Evolutionary conservation across 192 early-diverging fungal species (phyloP).

Genomic region (Coemansia erecta): DNA sequence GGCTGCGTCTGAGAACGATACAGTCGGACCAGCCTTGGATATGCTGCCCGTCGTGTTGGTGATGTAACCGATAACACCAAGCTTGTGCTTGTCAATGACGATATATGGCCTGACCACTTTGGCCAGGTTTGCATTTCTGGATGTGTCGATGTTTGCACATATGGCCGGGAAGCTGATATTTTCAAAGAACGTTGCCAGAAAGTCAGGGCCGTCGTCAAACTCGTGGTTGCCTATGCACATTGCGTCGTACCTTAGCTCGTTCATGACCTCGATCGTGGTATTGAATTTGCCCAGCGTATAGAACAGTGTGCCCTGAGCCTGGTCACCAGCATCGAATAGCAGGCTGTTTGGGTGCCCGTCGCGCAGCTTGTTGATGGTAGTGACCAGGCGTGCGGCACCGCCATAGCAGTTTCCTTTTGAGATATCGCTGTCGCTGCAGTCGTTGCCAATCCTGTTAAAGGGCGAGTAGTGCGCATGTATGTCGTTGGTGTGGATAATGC

Average conservation of each 20-base stretch:
- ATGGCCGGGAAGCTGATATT: slow-evolving; percentile 64
- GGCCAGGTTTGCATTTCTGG: slow-evolving; percentile 40
- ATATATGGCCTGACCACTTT: slow-evolving; percentile 65
- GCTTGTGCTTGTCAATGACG: slow-evolving; percentile 61
- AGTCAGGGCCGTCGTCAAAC: slow-evolving; percentile 65
- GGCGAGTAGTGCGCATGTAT: slow-evolving; percentile 52
- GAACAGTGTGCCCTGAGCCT: slow-evolving; percentile 64
- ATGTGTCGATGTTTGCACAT: slow-evolving; percentile 67
- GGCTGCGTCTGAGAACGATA: slow-evolving; percentile 61
- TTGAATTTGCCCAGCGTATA: slow-evolving; percentile 59
- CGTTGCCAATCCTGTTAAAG: slow-evolving; percentile 54
- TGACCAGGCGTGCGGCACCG: slow-evolving; percentile 64
- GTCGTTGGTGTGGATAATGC: slow-evolving; percentile 57
- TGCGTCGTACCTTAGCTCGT: slow-evolving; percentile 64
- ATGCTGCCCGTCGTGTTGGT: slow-evolving; percentile 60
- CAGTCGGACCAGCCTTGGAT: slow-evolving; percentile 51
- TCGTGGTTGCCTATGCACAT: slow-evolving; percentile 67
- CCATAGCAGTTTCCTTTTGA: slow-evolving; percentile 50
- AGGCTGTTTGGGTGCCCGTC: slow-evolving; percentile 52
- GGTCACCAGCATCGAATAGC: slow-evolving; percentile 70
- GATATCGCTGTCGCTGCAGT: slow-evolving; percentile 51
- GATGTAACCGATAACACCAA: slow-evolving; percentile 67
- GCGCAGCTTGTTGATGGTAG: slow-evolving; percentile 57
- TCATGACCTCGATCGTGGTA: slow-evolving; percentile 56
- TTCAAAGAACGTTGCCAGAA: slow-evolving; percentile 54